Base-by-base conservation (phyloP, 2,329 filamentous ascomycete genomes). In the Mycocentrospora acerina region DNA sequence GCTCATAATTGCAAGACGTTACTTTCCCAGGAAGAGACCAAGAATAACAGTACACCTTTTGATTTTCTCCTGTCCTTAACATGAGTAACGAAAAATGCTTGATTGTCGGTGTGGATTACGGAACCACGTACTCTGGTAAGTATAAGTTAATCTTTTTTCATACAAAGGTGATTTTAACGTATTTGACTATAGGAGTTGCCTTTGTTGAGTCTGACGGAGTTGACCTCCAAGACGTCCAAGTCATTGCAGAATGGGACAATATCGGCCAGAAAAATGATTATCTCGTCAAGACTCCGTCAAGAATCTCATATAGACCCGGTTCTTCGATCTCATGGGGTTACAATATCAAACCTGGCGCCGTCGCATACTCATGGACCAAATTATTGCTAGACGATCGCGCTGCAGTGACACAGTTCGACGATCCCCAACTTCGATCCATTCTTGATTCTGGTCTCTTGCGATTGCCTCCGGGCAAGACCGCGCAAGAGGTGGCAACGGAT, bases 341-440 rank as follows among this genome's bases (percentile, higher is more conserved):
- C n/a, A n/a, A n/a, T n/a, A n/a, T n/a, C n/a, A n/a, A n/a, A n/a
- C n/a, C n/a, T n/a, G n/a, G n/a, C n/a, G n/a, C n/a, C n/a, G n/a
- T n/a, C n/a, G n/a, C n/a, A n/a, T n/a, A n/a, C n/a, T n/a, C n/a
- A n/a, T 53, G 51, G 48, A 44, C 36, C 6, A 53, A 53, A 22
- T 28, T 53, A 1, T 35, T 53, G 4, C 40, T 53, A 0, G 49
- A 53, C 24, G 13, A 32, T 3, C 27, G 14, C 19, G 31, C 32
- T n/a, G 18, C 5, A 2, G 3, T 28, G 1, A 45, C 44, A 2
- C 34, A 36, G 3, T 39, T 40, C 4, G 49, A 53, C 17, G 49
- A 53, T 13, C 41, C 46, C 2, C n/a, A 26, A 2, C 40, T 48
- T 4, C 34, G 27, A 11, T 34, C 41, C 2, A 9, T 40, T 4